Percentiles rank a stretch among this genome's conserved stretches.
Conservation (phyloP, 192 early-diverging fungal genomes). For the Podila horticola region DNA sequence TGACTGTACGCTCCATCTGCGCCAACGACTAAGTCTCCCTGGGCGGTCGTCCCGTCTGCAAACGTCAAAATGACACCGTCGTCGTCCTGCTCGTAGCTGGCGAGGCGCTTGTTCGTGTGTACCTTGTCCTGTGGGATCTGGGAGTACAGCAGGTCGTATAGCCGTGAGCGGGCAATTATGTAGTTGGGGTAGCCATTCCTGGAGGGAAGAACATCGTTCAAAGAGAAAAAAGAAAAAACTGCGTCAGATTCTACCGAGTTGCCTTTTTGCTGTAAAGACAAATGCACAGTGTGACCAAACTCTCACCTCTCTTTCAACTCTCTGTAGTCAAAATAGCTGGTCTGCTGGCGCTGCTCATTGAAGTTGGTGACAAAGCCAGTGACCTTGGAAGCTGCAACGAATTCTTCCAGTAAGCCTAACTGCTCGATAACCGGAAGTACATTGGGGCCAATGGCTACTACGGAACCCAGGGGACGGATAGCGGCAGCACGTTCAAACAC, state of each 20-base stretch:
- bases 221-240: no score
- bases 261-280: not conserved
- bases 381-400: slow-evolving; percentile 8
- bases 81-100: not conserved
- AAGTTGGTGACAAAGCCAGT: slow-evolving; percentile 11
- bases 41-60: slow-evolving; percentile 8
- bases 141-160: slow-evolving; percentile 18
- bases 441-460: slow-evolving; percentile 18
- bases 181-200: slow-evolving; percentile 16
- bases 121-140: slow-evolving; percentile 9
- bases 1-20: slow-evolving; percentile 17
- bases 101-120: slow-evolving; percentile 6
- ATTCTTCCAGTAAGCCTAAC: slow-evolving; percentile 13
- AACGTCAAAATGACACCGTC: not conserved
- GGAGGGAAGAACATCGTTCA: no score
- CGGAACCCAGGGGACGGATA: slow-evolving; percentile 12
- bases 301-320: slow-evolving; percentile 12
- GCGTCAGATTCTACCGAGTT: no score
- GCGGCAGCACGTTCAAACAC: slow-evolving; percentile 15
- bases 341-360: slow-evolving; percentile 14
- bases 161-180: not conserved
- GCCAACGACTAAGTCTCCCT: slow-evolving; percentile 14
- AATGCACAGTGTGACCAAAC: not conserved
- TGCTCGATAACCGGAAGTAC: slow-evolving; percentile 26
- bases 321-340: slow-evolving; percentile 3